Evolutionary conservation across 176 grass and related monocot genomes (phyloP).

Genomic region (Bromus sterilis): DNA sequence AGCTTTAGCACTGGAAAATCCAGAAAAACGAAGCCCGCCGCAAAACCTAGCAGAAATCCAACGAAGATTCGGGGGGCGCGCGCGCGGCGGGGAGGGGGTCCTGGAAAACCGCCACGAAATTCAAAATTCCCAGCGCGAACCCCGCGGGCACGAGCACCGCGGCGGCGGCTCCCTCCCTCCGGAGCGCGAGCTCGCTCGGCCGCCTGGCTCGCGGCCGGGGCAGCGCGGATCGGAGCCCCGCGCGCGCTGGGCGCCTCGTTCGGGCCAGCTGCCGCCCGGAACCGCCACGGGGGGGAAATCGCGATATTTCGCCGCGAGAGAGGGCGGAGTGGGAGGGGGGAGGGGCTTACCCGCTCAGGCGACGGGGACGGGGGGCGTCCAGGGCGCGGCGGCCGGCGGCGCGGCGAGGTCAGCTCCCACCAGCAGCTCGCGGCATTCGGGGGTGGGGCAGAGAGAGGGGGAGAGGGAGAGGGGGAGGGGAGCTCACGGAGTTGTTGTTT

Average conservation of each 20-base stretch:
- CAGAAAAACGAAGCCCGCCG: background rate
- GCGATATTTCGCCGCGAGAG: too few relatives aligned
- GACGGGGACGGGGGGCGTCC: background rate
- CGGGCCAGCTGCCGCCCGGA: background rate
- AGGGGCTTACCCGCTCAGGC: background rate
- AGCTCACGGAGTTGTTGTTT: background rate
- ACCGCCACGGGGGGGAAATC: background rate
- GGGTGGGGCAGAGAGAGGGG: background rate
- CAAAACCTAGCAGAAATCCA: background rate
- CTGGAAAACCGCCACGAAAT: slow-evolving; percentile 17
- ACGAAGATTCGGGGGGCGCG: background rate
- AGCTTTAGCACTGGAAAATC: background rate
- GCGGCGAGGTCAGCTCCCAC: slow-evolving; percentile 22
- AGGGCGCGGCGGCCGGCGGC: background rate
- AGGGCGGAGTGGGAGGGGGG: background rate
- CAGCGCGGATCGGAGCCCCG: slow-evolving; percentile 24
- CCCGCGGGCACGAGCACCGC: background rate
- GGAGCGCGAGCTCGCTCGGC: background rate
- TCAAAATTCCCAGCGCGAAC: slow-evolving; percentile 25
- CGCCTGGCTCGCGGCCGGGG: background rate
- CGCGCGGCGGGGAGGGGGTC: background rate
- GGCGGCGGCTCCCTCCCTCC: background rate
- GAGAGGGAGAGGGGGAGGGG: background rate
- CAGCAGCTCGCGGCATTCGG: slow-evolving; percentile 14
- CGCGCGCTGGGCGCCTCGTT: background rate